Percentiles rank a stretch among this genome's conserved stretches.
phyloP scores from a whole-genome alignment of 805 yeast genomes.

The Vanderwaltozyma polyspora region DNA sequence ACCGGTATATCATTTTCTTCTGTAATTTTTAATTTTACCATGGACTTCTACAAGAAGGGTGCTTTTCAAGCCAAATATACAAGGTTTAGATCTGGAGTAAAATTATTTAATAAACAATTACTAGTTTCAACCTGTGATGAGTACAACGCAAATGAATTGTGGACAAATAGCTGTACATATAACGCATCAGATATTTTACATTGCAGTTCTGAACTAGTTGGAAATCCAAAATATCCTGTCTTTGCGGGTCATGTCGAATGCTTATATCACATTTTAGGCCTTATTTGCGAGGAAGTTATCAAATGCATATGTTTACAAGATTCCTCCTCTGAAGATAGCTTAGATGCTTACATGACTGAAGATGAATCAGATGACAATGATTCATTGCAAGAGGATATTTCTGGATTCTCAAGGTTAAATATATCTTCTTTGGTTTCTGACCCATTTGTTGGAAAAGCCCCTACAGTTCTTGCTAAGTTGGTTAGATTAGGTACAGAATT shows the following conservation, averaged over 20 bases:
- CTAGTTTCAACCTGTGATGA: neutral
- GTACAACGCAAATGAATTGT: neutral
- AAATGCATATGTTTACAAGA: no score
- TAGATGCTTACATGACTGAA: no score
- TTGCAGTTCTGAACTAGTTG: neutral
- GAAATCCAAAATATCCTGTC: neutral
- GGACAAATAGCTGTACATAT: neutral
- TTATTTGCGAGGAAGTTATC: no score
- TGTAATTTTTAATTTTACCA: conserved; percentile 1
- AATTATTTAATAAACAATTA: neutral
- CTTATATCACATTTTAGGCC: neutral
- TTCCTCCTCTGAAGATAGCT: no score
- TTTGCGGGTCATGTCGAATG: neutral
- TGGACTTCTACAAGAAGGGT: neutral
- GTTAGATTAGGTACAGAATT: neutral
- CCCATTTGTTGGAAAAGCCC: neutral
- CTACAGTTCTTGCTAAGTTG: neutral
- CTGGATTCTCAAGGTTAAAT: no score
- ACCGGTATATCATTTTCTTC: neutral
- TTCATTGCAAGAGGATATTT: no score
- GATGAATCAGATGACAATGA: no score
- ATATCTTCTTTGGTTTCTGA: no score
- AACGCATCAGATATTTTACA: conserved; percentile 1
- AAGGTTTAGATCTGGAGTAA: neutral
- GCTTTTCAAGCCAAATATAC: neutral